Evolutionary conservation across 1,284 basidiomycete genomes (phyloP).

Genomic region (Pseudozyma flocculosa): DNA sequence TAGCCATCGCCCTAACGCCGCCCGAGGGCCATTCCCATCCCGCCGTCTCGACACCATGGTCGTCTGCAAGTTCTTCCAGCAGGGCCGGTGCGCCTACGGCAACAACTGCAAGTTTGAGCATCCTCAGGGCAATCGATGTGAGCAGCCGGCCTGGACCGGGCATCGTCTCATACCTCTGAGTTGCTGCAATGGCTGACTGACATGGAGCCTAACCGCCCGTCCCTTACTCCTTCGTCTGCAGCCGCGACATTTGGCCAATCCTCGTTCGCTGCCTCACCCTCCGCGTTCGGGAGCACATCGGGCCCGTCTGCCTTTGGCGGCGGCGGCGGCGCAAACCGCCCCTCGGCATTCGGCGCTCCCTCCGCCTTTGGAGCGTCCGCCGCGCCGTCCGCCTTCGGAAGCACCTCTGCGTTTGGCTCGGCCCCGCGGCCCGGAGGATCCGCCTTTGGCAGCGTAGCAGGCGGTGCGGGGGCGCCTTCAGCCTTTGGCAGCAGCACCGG

Average conservation of each 20-base stretch:
- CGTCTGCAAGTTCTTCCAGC: constrained; percentile 41
- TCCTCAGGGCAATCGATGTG: constrained; percentile 8
- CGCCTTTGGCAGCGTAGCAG: neutral
- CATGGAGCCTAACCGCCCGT: no score
- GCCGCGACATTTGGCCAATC: constrained; percentile 16
- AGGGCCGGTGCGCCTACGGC: constrained; percentile 36
- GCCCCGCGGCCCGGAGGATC: neutral
- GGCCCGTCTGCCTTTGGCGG: constrained; percentile 3
- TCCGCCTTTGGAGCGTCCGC: neutral
- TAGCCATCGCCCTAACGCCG: no score
- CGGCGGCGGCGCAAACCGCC: neutral
- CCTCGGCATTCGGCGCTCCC: constrained; percentile 3
- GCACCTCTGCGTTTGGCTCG: neutral
- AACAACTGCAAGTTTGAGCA: constrained; percentile 45
- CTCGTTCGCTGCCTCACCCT: constrained; percentile 25
- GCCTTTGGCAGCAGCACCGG: constrained; percentile 9
- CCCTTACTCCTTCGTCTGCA: neutral
- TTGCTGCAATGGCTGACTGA: no score
- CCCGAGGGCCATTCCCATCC: no score
- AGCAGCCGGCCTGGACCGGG: neutral
- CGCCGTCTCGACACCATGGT: constrained; percentile 23
- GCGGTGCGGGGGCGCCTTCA: neutral
- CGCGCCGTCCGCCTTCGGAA: neutral
- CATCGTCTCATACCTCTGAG: no score
- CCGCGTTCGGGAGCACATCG: constrained; percentile 18